Base-by-base conservation (phyloP, 306 rosid species). In the Casuarina equisetifolia region DNA sequence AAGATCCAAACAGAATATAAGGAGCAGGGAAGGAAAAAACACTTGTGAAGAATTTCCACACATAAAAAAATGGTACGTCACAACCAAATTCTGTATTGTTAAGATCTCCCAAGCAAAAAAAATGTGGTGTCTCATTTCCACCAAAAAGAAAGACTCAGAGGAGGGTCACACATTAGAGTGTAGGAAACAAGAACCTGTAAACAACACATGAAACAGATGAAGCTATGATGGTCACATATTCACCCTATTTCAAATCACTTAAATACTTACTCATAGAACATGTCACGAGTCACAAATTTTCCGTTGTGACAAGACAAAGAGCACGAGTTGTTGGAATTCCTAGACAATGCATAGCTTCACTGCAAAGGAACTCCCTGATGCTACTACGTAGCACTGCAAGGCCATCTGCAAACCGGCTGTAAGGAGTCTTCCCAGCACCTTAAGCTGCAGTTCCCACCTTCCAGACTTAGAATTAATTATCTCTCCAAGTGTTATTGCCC, bases 341-440 rank as follows among this genome's bases (percentile, higher is more conserved):
- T 36, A 96, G 92, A 87, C 91, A 91, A 82, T 92, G 94, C 92
- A 92, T 90, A 72, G 99, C 97, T 87, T 96, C 99, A 79, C 98
- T 96, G 83, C 99, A 96, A 79, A 96, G 98, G 84, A 96, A 96
- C 80, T 96, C 99, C 63, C 99, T 82, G 82, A 92, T 69, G 80
- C 99, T 96, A 88, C 99, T 96, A n/a, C 99, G 97, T 57, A 96
- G 90, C 64, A 96, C 99, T 0, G 98, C 99, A 77, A 96, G 93
- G 52, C 99, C 99, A 79, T 96, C 99, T 11, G 99, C 98, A 81
- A 89, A 92, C 67, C 98, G 96, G 77, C 99, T 92, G 79, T 96
- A 96, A 46, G 98, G 97, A 76, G 99, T 96, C 90, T 91, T 96
- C 42, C 99, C 98, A 44, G 97, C 94, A 78, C 99, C 99, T 86